phyloP scores from a whole-genome alignment of 768 basidiomycete genomes.

The Mycena floridula region DNA sequence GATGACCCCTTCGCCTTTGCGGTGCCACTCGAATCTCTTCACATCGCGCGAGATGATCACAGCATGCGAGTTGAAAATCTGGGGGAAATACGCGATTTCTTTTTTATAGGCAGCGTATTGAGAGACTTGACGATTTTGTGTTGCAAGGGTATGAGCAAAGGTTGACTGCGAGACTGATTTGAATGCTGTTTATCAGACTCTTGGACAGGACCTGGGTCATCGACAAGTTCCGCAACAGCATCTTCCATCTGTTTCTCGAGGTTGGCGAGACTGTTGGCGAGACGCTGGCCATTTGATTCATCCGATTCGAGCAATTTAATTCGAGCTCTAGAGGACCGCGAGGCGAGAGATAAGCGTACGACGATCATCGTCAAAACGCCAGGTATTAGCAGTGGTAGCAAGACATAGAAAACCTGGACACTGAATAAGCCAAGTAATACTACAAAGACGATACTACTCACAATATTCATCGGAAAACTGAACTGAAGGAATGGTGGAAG shows the following conservation, averaged over 20 bases:
- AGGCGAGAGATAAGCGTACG: constrained; percentile 49
- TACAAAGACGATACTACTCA: constrained; percentile 30
- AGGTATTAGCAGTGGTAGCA: constrained; percentile 65
- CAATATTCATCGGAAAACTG: constrained; percentile 66
- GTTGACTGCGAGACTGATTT: constrained; percentile 19
- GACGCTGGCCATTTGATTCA: constrained; percentile 36
- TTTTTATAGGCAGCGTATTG: constrained; percentile 72
- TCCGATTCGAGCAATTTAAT: constrained; percentile 61
- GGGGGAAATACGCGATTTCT: constrained; percentile 57
- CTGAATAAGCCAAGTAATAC: background rate
- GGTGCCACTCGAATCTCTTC: constrained; percentile 50
- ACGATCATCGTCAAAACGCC: constrained; percentile 46
- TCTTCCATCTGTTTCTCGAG: constrained; percentile 60
- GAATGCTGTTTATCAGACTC: constrained; percentile 2
- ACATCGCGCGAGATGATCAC: constrained; percentile 67
- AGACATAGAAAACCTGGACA: constrained; percentile 41
- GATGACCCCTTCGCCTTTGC: constrained; percentile 57
- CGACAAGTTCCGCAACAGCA: constrained; percentile 54
- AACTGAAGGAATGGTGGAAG: constrained; percentile 57
- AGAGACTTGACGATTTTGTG: constrained; percentile 49
- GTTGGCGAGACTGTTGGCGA: constrained; percentile 48
- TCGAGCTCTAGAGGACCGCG: constrained; percentile 56
- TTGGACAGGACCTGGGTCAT: constrained; percentile 29
- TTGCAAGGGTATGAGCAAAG: constrained; percentile 52
- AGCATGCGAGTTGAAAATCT: constrained; percentile 61